Percentiles rank a stretch among this genome's conserved stretches.
These are phyloP conservation scores for Exidia glandulosa DNA, from an alignment of 768 basidiomycete genomes.

Conservation along the genomic window DNA sequence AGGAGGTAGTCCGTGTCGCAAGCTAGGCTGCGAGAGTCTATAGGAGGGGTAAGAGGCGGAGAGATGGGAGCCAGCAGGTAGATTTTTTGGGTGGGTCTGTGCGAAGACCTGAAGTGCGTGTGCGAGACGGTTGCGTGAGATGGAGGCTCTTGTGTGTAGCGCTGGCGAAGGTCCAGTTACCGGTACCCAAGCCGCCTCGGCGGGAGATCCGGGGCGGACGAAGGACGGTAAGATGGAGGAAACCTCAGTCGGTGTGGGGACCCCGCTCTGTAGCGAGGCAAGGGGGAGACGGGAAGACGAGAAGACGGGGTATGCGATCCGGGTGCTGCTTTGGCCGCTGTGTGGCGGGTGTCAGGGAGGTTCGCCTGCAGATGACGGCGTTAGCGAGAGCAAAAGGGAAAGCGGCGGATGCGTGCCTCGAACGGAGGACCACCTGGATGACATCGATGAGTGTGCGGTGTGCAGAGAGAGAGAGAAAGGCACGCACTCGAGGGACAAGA, in stretches of 20 bases:
- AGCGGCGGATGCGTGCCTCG: neutral
- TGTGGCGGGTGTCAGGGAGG: neutral
- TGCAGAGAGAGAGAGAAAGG: neutral
- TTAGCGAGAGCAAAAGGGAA: neutral
- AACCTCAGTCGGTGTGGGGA: neutral
- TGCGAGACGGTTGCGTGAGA: neutral
- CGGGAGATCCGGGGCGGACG: neutral
- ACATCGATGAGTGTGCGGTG: neutral
- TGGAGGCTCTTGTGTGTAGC: neutral
- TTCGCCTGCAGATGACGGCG: neutral
- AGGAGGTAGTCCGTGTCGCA: neutral
- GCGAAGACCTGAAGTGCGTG: neutral
- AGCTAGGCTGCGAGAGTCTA: neutral
- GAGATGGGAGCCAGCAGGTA: neutral
- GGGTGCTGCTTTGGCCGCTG: neutral
- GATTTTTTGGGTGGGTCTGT: neutral
- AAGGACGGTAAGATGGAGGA: neutral
- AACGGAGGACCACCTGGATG: neutral
- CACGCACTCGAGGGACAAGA: neutral
- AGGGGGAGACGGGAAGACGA: neutral
- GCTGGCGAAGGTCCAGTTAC: neutral
- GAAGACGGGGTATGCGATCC: neutral
- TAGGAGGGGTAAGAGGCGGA: neutral
- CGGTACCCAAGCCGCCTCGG: neutral
- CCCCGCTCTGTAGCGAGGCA: neutral